These are phyloP conservation scores for Ophidiomyces ophidiicola DNA, from an alignment of 2,329 filamentous ascomycete species.

Conservation along the genomic window DNA sequence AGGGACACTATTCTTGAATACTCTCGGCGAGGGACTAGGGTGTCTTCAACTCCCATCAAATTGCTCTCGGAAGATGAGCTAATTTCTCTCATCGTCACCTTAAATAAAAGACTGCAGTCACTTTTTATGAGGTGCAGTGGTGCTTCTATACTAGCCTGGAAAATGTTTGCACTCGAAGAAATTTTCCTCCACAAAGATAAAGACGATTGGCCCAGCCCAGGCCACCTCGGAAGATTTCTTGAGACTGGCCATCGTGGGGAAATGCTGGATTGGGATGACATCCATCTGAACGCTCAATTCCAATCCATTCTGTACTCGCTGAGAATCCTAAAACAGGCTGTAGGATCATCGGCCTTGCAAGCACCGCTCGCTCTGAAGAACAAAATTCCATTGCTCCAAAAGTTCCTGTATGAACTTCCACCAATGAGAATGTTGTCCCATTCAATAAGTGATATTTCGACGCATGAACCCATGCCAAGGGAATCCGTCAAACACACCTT, in stretches of 20 bases:
- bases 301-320: slow-evolving; percentile 52
- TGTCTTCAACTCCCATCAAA: slow-evolving; percentile 21
- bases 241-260: slow-evolving; percentile 22
- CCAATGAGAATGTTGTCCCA: slow-evolving; percentile 11
- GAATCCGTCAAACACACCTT: neutral
- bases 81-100: slow-evolving; percentile 18
- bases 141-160: slow-evolving; percentile 21
- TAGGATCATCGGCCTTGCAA: slow-evolving; percentile 25
- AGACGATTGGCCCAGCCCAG: slow-evolving; percentile 14
- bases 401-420: slow-evolving; percentile 17
- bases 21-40: slow-evolving; percentile 27
- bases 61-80: slow-evolving; percentile 19
- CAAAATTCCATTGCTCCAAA: slow-evolving; percentile 9
- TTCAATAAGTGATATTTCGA: slow-evolving; percentile 1
- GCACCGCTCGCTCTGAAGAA: neutral
- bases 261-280: slow-evolving; percentile 43
- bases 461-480: neutral
- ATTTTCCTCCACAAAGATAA: slow-evolving; percentile 18
- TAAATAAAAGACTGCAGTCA: slow-evolving; percentile 18
- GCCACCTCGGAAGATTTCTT: slow-evolving; percentile 22
- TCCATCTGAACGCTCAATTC: slow-evolving; percentile 51
- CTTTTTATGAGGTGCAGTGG: slow-evolving; percentile 14
- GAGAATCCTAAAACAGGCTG: slow-evolving; percentile 45
- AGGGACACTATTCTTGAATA: slow-evolving; percentile 23
- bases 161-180: slow-evolving; percentile 26